Conservation (phyloP, 169 alveolate genomes). For the Pseudocohnilembus persalinus region DNA sequence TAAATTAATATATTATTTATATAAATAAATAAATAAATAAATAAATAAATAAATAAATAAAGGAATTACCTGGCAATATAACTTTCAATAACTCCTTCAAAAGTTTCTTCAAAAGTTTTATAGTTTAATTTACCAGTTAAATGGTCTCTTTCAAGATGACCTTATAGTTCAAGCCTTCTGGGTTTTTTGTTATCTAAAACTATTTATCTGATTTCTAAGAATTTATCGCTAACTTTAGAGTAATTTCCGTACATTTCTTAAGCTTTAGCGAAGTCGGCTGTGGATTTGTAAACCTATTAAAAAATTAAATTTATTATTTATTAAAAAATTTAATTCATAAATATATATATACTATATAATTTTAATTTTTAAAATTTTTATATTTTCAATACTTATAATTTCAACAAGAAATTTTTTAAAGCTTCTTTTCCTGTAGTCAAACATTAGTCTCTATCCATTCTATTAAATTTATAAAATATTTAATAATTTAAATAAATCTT, state of each 20-base stretch:
- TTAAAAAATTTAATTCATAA: constrained; percentile 25
- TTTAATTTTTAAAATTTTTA: constrained; percentile 38
- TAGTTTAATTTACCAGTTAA: constrained; percentile 39
- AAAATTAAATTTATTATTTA: constrained; percentile 33
- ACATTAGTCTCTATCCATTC: not conserved
- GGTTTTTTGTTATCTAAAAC: constrained; percentile 66
- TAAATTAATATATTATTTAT: no score
- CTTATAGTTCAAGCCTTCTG: constrained; percentile 60
- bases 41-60: no score
- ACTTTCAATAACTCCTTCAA: constrained; percentile 70
- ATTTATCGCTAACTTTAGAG: constrained; percentile 56
- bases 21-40: no score
- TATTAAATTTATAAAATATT: not conserved
- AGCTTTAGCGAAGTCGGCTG: constrained; percentile 66
- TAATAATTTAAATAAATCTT: not conserved
- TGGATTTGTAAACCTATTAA: constrained; percentile 54
- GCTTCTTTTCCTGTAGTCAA: constrained; percentile 19
- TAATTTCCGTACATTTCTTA: constrained; percentile 52
- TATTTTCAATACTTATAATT: constrained; percentile 28
- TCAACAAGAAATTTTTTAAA: constrained; percentile 19
- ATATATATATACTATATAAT: constrained; percentile 25
- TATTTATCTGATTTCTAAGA: constrained; percentile 51
- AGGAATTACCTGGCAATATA: constrained; percentile 5
- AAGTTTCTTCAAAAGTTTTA: constrained; percentile 46
- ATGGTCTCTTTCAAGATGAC: constrained; percentile 37